A percentile compares a stretch with the other conserved stretches of the same genome.
phyloP scores from a whole-genome alignment of 345 rosid genomes.

The Arabidopsis arenosa region DNA sequence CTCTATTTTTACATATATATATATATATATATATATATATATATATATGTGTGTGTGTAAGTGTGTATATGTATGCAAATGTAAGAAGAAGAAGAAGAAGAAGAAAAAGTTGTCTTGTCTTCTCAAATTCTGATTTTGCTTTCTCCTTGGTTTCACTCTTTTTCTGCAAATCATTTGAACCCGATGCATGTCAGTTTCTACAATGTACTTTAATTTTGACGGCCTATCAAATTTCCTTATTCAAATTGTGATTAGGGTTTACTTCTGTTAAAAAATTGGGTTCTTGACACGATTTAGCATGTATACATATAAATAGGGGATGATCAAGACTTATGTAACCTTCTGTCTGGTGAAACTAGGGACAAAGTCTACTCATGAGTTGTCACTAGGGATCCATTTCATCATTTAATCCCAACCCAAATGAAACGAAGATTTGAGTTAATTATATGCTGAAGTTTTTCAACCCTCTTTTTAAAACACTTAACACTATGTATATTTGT shows the following conservation, averaged over 20 bases:
- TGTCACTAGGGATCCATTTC: slow-evolving; percentile 30
- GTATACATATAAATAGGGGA: neutral
- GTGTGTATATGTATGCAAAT: neutral
- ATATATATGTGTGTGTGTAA: neutral
- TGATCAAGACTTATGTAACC: slow-evolving; percentile 28
- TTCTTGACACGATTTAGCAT: slow-evolving; percentile 20
- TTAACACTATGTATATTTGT: too few relatives aligned
- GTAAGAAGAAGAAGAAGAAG: neutral
- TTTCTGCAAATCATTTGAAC: slow-evolving; percentile 34
- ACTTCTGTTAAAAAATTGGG: neutral
- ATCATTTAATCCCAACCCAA: neutral
- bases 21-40: neutral
- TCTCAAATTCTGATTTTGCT: slow-evolving; percentile 32
- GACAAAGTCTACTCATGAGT: slow-evolving; percentile 27
- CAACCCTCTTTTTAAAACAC: too few relatives aligned
- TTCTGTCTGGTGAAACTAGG: slow-evolving; percentile 16
- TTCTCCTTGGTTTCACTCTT: slow-evolving; percentile 22
- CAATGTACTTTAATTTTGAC: neutral
- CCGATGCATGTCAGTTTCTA: slow-evolving; percentile 29
- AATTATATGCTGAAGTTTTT: too few relatives aligned
- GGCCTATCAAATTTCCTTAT: slow-evolving; percentile 5
- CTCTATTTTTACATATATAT: neutral
- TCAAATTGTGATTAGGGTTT: slow-evolving; percentile 31
- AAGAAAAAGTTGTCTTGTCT: slow-evolving; percentile 36
- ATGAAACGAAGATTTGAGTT: neutral